Percentiles rank a stretch among this genome's conserved stretches.
phyloP scores from a whole-genome alignment of 2,329 filamentous ascomycete species.

The Clarireedia homoeocarpa region DNA sequence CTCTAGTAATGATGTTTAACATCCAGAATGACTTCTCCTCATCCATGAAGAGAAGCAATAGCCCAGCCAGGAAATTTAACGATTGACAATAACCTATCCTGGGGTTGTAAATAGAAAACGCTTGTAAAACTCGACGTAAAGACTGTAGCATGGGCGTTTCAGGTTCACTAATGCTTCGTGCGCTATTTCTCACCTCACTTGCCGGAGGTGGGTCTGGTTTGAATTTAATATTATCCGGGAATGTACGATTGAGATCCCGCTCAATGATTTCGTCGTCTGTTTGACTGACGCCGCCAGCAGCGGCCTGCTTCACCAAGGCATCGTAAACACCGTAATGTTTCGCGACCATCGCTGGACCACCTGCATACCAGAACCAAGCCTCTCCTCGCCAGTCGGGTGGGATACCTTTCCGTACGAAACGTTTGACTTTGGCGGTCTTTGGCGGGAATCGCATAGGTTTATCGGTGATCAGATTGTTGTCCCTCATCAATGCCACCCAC shows the following conservation, averaged over 20 bases:
- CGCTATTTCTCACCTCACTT: slow-evolving; percentile 28
- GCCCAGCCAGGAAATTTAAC: slow-evolving; percentile 86
- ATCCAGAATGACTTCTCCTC: slow-evolving; percentile 93
- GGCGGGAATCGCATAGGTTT: slow-evolving; percentile 71
- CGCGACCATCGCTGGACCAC: slow-evolving; percentile 70
- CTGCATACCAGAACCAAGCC: slow-evolving; percentile 95
- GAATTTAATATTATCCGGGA: slow-evolving; percentile 88
- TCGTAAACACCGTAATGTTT: slow-evolving; percentile 73
- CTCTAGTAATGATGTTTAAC: slow-evolving; percentile 82
- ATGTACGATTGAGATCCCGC: slow-evolving; percentile 85
- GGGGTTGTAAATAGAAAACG: slow-evolving; percentile 86
- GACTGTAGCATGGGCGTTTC: slow-evolving; percentile 76
- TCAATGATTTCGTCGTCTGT: slow-evolving; percentile 87
- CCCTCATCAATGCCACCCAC: slow-evolving; percentile 72
- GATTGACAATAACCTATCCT: slow-evolving; percentile 93
- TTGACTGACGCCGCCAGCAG: slow-evolving; percentile 52
- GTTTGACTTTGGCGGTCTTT: slow-evolving; percentile 74
- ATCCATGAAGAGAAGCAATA: slow-evolving; percentile 79
- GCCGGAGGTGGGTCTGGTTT: slow-evolving; percentile 47
- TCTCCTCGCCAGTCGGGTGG: slow-evolving; percentile 91
- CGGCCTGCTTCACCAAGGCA: slow-evolving; percentile 54
- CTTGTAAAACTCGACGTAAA: slow-evolving; percentile 76
- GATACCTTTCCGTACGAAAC: slow-evolving; percentile 87
- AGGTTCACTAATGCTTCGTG: slow-evolving; percentile 10
- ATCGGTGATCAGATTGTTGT: slow-evolving; percentile 64